Evolutionary conservation across 768 basidiomycete species (phyloP).

Genomic region (Tylopilus sp.): DNA sequence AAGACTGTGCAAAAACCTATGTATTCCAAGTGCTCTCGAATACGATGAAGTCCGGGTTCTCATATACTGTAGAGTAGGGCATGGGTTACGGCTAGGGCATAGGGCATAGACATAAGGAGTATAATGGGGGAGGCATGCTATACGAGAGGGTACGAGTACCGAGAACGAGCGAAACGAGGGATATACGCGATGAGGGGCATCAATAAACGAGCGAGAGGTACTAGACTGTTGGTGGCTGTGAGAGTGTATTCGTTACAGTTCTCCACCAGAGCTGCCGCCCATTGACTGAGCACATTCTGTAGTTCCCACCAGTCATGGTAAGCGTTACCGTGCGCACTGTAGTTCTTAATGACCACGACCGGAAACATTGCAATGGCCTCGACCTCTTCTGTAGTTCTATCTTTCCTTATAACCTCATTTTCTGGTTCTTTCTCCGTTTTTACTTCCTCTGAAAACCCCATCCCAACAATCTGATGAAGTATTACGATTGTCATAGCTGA

Average conservation of each 20-base stretch:
- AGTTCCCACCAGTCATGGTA: slow-evolving; percentile 72
- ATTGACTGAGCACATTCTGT: slow-evolving; percentile 71
- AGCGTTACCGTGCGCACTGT: slow-evolving; percentile 52
- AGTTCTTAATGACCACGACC: slow-evolving; percentile 84
- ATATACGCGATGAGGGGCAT: no score
- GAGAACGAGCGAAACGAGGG: no score
- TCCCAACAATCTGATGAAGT: slow-evolving; percentile 7
- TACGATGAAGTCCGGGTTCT: no score
- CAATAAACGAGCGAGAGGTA: no score
- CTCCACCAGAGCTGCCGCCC: slow-evolving; percentile 81
- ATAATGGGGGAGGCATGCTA: no score
- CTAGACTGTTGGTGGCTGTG: no score
- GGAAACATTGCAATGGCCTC: slow-evolving; percentile 65
- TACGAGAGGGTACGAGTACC: no score
- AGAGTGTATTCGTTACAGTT: slow-evolving; percentile 37
- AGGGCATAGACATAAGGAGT: no score
- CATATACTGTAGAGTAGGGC: no score
- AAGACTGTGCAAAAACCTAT: no score
- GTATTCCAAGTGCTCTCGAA: no score
- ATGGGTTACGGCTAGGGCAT: no score
- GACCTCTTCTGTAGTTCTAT: slow-evolving; percentile 39
- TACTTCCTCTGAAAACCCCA: slow-evolving; percentile 13
- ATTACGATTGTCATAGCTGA: slow-evolving; percentile 37
- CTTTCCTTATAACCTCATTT: slow-evolving; percentile 30
- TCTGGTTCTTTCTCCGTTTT: slow-evolving; percentile 29